Percentiles rank a stretch among this genome's conserved stretches.
These are phyloP conservation scores for Clonostachys solani DNA, from an alignment of 2,329 filamentous ascomycete genomes.

Conservation along the genomic window DNA sequence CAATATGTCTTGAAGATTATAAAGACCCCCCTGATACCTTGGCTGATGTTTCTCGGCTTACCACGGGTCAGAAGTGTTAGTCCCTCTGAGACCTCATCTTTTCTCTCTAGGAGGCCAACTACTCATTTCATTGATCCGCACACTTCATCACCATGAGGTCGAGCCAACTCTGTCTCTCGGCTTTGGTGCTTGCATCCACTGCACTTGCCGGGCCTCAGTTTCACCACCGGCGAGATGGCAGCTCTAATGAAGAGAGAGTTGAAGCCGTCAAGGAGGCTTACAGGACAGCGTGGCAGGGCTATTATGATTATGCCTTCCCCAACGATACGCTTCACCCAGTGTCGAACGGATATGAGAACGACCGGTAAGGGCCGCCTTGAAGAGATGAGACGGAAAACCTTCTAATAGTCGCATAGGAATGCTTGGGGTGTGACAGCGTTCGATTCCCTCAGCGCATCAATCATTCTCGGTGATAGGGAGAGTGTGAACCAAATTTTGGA, in stretches of 20 bases:
- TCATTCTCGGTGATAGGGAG: constrained; percentile 67
- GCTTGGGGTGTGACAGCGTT: constrained; percentile 82
- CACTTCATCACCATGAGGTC: too few relatives aligned
- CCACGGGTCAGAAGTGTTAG: too few relatives aligned
- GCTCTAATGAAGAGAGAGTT: background rate
- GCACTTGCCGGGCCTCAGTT: background rate
- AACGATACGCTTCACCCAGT: background rate
- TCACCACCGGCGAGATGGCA: background rate
- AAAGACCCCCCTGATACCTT: too few relatives aligned
- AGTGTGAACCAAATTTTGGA: constrained; percentile 69
- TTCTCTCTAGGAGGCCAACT: too few relatives aligned
- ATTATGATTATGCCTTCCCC: constrained; percentile 1
- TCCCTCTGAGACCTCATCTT: too few relatives aligned
- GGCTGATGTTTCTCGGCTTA: too few relatives aligned
- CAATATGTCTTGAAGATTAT: too few relatives aligned
- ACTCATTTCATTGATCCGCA: too few relatives aligned
- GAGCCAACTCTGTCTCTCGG: background rate
- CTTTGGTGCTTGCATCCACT: background rate
- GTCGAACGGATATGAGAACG: background rate
- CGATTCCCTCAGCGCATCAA: constrained; percentile 75
- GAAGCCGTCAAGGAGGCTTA: background rate
- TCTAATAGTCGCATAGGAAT: constrained; percentile 47
- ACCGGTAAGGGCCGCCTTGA: background rate
- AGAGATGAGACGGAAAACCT: background rate
- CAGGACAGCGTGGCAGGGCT: background rate